Base-by-base conservation (phyloP, 768 basidiomycete species). In the Scleroderma citrinum region DNA sequence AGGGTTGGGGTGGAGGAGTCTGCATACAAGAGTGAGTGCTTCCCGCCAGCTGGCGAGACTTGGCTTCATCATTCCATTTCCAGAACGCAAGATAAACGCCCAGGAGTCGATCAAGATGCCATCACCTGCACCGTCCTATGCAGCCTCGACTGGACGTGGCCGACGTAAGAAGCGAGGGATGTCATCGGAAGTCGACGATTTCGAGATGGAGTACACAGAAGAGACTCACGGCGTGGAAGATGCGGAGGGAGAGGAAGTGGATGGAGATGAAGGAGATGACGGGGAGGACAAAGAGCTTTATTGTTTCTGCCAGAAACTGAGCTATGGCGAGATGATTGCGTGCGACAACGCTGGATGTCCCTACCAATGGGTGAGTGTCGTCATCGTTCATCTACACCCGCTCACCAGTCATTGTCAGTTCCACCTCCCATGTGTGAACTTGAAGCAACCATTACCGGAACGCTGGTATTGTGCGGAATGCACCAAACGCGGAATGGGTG, bases 311-410 rank as follows among this genome's bases (percentile, higher is more conserved):
- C 76, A 76, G 56, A 77, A 80, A 59, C 71, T 76, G 54, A 80
- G 76, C 43, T 82, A 80, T 56, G 82, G 83, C 43, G 81, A 80
- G 68, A 83, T 83, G 81, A 79, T 83, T 51, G 81, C 74, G 32
- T 83, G 81, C 57, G 81, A 83, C 60, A 76, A 77, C 56, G 71
- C 75, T 29, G 67, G 68, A 24, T 83, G 81, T 60, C 71, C 66
- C 7, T 76, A 70, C 61, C 80, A 82, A 73, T 83, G 81, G 81
- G 81, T 82, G 49, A 70, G 80, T 66, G n/a, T 39, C 53, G 34
- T 43, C 21, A 36, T 12, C 36, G 24, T 43, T 44, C 10, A 13
- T 16, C 7, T 24, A 26, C 13, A n/a, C 41, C 52, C 24, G 16
- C 40, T n/a, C 16, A 46, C 44, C 43, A 41, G 51, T 40, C 24